phyloP scores from a whole-genome alignment of 306 rosid species.

The Parietaria judaica region DNA sequence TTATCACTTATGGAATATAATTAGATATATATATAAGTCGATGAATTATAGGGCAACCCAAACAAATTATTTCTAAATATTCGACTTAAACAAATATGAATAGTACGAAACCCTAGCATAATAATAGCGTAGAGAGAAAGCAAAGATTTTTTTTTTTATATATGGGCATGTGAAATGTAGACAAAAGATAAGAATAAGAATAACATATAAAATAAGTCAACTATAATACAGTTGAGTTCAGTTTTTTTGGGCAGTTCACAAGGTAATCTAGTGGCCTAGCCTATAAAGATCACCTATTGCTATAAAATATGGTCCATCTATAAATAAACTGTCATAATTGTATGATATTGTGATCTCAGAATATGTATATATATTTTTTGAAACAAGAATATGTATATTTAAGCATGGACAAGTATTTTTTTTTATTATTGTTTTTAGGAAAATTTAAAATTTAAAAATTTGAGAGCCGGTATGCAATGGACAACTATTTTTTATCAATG shows the following conservation, averaged over 20 bases:
- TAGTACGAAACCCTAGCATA: not conserved
- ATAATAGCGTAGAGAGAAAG: not conserved
- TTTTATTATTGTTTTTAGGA: not conserved
- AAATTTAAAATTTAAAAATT: not conserved
- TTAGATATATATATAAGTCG: too few species aligned
- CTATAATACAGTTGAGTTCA: constrained; percentile 26
- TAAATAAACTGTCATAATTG: not conserved
- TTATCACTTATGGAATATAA: too few species aligned
- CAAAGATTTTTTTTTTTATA: not conserved
- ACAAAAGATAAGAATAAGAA: constrained; percentile 1
- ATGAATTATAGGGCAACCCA: too few species aligned
- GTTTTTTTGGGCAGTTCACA: constrained; percentile 43
- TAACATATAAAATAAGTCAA: constrained; percentile 22
- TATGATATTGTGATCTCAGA: not conserved
- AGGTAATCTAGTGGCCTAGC: constrained; percentile 35
- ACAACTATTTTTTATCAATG: too few species aligned
- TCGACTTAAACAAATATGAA: not conserved
- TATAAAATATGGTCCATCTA: constrained; percentile 23
- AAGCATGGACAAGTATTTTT: not conserved
- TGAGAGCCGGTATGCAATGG: not conserved
- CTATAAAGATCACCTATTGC: constrained; percentile 14
- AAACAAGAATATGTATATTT: too few species aligned
- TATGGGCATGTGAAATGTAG: not conserved
- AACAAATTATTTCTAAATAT: too few species aligned
- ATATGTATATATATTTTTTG: too few species aligned